Base-by-base conservation (phyloP, 805 yeast genomes). In the Allodekkera sacchari region DNA sequence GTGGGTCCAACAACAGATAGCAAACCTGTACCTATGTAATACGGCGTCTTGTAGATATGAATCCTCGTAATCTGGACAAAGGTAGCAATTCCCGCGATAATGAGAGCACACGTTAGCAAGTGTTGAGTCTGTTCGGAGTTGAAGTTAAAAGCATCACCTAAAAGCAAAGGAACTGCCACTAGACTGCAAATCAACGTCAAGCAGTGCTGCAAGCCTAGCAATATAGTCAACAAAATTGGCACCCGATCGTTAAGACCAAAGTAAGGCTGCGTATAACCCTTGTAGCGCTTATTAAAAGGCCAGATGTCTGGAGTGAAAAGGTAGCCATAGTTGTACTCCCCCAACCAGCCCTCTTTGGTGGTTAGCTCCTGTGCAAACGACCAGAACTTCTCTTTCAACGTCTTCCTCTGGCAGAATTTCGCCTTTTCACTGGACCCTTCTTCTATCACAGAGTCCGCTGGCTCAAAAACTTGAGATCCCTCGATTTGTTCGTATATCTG, bases 141-240 rank as follows among this genome's bases (percentile, higher is more conserved):
- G 29, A 87, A 63, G 51, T 81, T 67, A 7, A 88, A 89, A 18
- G 69, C 54, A 9, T 65, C 45, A 0, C 87, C 63, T 30, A 84
- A 81, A 42, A 87, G 63, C 33, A 87, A 59, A 3, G 95, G 89
- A 7, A 95, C 95, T 6, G 92, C 64, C 22, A 82, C 80, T 31
- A 87, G 72, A 48, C 96, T 96, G 11, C 95, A 96, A 59, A 87
- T 61, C 95, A 88, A 85, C 17, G 96, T 76, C 42, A 87, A 55
- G 1, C 94, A 62, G 52, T 87, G 96, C 61, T 87, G 96, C 40
- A 87, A 66, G 12, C 96, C 96, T 21, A 88, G 67, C 8, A 87
- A 35, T 35, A 81, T 53, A 2, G 94, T 94, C 35, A 87, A 62
- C 6, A 81, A 44, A n/a, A 85, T 44, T 1, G 96, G 96, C 74